Percentiles rank a stretch among this genome's conserved stretches.
phyloP scores from a whole-genome alignment of 202 grass and related monocot genomes.

The Dendrocalamus latiflorus region DNA sequence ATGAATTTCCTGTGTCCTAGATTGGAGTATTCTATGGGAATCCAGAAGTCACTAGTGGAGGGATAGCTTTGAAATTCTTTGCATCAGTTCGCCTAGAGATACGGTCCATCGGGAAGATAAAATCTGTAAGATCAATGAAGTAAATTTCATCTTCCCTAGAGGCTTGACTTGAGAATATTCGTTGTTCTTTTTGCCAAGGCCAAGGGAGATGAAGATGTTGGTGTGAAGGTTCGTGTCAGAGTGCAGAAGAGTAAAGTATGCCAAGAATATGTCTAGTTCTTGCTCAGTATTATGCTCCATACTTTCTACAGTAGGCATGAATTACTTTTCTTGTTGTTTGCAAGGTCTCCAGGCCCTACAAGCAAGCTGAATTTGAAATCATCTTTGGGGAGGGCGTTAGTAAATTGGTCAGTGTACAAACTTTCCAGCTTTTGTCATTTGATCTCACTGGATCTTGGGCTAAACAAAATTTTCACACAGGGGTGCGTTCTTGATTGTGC shows the following conservation, averaged over 20 bases:
- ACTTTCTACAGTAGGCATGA: conserved; percentile 21
- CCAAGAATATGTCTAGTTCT: conserved; percentile 22
- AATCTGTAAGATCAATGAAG: conserved; percentile 67
- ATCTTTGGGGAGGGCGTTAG: too few species aligned
- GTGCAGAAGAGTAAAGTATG: conserved; percentile 99
- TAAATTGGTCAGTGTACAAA: conserved; percentile 61
- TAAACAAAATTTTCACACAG: conserved; percentile 41
- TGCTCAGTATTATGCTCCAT: conserved; percentile 19
- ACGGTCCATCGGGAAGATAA: conserved; percentile 88
- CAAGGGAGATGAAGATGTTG: conserved; percentile 96
- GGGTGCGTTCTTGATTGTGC: conserved; percentile 96
- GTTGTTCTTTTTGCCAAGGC: conserved; percentile 50
- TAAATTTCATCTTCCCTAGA: conserved; percentile 6
- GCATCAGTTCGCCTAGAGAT: conserved; percentile 98
- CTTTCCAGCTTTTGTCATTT: conserved; percentile 1
- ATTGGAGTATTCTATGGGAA: conserved; percentile 99
- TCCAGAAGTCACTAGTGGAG: conserved; percentile 99
- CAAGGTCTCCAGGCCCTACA: conserved; percentile 94
- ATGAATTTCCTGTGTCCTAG: conserved; percentile 41
- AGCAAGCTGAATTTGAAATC: conserved; percentile 98
- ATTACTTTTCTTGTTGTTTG: conserved; percentile 10
- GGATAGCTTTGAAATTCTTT: conserved; percentile 97
- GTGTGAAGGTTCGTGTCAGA: conserved; percentile 92
- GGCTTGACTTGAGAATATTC: conserved; percentile 8
- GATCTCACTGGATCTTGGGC: neutral